Percentiles rank a stretch among this genome's conserved stretches.
These are phyloP conservation scores for Ascochyta lentis DNA, from an alignment of 2,329 filamentous ascomycete genomes.

Conservation along the genomic window DNA sequence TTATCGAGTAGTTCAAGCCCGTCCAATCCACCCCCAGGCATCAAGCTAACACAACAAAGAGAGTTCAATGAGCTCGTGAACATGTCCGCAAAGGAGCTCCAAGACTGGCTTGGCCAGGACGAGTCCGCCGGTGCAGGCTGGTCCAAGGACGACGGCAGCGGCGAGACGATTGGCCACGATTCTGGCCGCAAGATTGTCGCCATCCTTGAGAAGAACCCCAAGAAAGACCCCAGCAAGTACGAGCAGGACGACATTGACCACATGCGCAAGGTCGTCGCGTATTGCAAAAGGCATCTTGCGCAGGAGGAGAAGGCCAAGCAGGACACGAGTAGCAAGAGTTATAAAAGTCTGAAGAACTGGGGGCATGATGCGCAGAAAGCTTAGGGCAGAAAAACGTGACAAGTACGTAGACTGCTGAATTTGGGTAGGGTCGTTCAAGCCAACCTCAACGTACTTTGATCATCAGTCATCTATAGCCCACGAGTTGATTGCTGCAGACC, in stretches of 20 bases:
- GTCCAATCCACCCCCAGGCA: background rate
- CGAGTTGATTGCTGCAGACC: too few relatives aligned
- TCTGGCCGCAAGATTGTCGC: constrained; percentile 67
- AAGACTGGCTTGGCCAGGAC: constrained; percentile 66
- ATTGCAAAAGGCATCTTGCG: constrained; percentile 71
- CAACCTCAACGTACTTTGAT: too few relatives aligned
- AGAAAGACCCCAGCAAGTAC: constrained; percentile 64
- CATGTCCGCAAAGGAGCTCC: constrained; percentile 67
- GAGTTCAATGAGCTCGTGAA: constrained; percentile 73
- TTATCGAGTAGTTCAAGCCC: constrained; percentile 53
- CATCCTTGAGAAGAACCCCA: constrained; percentile 67
- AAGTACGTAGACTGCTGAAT: too few relatives aligned
- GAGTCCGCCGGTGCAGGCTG: constrained; percentile 66
- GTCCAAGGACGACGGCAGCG: constrained; percentile 60
- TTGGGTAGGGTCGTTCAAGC: too few relatives aligned
- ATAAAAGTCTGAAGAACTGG: constrained; percentile 53
- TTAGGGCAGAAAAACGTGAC: background rate
- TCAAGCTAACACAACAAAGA: constrained; percentile 32
- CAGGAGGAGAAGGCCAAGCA: constrained; percentile 66
- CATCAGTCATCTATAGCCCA: too few relatives aligned
- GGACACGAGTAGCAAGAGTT: constrained; percentile 62
- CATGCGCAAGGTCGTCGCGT: constrained; percentile 69
- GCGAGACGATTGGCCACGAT: constrained; percentile 69
- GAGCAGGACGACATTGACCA: constrained; percentile 64
- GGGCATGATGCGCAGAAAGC: constrained; percentile 47